These are phyloP conservation scores for Triticum dicoccoides DNA, from an alignment of 176 grass and related monocot species.

Conservation along the genomic window DNA sequence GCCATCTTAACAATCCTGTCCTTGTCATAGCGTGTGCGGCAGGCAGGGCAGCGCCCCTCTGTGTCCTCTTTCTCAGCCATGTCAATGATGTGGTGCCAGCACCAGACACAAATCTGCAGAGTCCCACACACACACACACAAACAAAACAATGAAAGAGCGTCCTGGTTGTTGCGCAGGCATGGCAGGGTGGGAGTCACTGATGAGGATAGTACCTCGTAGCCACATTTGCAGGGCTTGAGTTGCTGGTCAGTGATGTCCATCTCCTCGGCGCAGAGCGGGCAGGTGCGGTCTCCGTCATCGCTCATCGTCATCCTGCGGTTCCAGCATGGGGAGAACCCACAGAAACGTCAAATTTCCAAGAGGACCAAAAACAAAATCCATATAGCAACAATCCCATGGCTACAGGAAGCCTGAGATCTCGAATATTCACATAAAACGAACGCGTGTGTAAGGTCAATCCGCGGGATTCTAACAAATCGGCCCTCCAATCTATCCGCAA, in stretches of 20 bases:
- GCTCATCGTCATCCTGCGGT: constrained; percentile 76
- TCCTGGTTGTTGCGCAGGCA: background rate
- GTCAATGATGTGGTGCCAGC: constrained; percentile 97
- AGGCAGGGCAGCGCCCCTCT: constrained; percentile 88
- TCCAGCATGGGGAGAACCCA: background rate
- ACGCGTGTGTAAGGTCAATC: background rate
- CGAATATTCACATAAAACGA: background rate
- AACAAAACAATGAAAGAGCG: background rate
- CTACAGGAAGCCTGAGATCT: constrained; percentile 15
- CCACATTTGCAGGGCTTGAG: constrained; percentile 97
- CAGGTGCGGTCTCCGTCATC: constrained; percentile 93
- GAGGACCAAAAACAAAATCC: background rate
- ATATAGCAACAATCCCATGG: background rate
- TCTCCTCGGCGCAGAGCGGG: constrained; percentile 96
- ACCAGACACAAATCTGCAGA: constrained; percentile 94
- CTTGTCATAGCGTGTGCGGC: constrained; percentile 84
- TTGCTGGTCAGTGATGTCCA: constrained; percentile 98
- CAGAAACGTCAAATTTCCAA: background rate
- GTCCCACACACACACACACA: background rate
- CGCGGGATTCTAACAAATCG: constrained; percentile 8
- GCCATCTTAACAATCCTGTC: constrained; percentile 94
- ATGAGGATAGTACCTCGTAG: constrained; percentile 52
- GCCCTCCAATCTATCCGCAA: background rate
- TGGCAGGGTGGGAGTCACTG: background rate
- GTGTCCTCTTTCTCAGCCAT: constrained; percentile 97